phyloP scores from a whole-genome alignment of 2,329 filamentous ascomycete species.

The Claviceps spartinae region DNA sequence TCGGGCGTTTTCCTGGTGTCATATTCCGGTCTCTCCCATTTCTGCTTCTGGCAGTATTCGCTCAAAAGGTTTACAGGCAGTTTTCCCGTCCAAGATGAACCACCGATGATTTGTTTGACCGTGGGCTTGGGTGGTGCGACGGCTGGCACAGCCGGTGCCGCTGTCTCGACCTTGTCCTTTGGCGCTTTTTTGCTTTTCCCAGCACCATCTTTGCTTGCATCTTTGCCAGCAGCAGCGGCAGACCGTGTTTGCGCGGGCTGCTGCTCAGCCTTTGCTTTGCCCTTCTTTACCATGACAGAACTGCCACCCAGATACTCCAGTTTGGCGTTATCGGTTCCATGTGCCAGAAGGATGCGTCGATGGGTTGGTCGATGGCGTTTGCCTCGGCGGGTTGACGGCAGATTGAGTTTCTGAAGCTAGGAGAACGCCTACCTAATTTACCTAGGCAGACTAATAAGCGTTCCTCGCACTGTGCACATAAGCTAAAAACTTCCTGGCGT shows the following conservation, averaged over 20 bases:
- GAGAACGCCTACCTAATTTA: neutral
- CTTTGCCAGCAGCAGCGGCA: slow-evolving; percentile 33
- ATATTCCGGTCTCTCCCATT: slow-evolving; percentile 91
- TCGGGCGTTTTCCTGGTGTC: slow-evolving; percentile 62
- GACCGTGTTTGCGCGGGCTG: slow-evolving; percentile 19
- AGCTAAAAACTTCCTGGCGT: too few species aligned
- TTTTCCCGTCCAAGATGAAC: slow-evolving; percentile 94
- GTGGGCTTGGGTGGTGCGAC: slow-evolving; percentile 44
- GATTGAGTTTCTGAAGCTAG: neutral
- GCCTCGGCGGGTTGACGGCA: neutral
- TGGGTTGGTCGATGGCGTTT: neutral
- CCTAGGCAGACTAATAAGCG: too few species aligned
- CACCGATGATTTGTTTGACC: slow-evolving; percentile 74
- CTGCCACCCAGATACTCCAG: neutral
- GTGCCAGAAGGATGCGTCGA: neutral
- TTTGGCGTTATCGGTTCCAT: neutral
- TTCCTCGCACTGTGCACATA: slow-evolving; percentile 1
- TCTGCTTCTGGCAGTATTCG: slow-evolving; percentile 90
- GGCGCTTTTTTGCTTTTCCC: slow-evolving; percentile 28
- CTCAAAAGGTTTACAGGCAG: slow-evolving; percentile 84
- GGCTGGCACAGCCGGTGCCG: slow-evolving; percentile 19
- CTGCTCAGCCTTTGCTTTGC: slow-evolving; percentile 34
- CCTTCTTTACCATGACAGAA: slow-evolving; percentile 35
- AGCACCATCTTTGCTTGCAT: slow-evolving; percentile 40
- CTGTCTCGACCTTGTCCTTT: slow-evolving; percentile 19